These are phyloP conservation scores for Cyberlindnera americana DNA, from an alignment of 805 yeast genomes.

Conservation along the genomic window DNA sequence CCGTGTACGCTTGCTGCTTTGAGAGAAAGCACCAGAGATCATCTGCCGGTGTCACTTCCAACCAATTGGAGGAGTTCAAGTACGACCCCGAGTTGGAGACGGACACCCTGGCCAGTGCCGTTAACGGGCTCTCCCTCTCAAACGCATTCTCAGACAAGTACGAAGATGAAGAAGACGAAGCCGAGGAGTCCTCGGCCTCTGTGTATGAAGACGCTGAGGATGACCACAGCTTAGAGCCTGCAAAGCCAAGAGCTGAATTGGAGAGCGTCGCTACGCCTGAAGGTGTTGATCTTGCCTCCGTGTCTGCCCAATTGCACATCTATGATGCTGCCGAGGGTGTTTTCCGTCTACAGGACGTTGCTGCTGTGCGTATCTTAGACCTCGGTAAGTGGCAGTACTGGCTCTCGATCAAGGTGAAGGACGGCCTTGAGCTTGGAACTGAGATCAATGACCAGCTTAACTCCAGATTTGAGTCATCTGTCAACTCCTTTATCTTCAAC, in stretches of 20 bases:
- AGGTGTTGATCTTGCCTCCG: constrained; percentile 24
- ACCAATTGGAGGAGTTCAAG: constrained; percentile 57
- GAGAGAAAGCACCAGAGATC: constrained; percentile 67
- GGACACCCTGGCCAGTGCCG: constrained; percentile 10
- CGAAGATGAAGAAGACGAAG: constrained; percentile 15
- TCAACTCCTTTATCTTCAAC: constrained; percentile 64
- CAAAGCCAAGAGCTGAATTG: background rate
- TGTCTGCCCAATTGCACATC: constrained; percentile 39
- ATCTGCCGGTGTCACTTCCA: constrained; percentile 40
- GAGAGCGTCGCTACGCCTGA: constrained; percentile 13
- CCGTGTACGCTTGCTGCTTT: constrained; percentile 65
- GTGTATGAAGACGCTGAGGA: constrained; percentile 32
- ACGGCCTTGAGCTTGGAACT: constrained; percentile 34
- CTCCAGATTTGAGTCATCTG: constrained; percentile 61
- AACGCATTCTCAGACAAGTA: background rate
- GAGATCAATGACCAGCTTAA: constrained; percentile 48
- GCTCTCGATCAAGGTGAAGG: constrained; percentile 40
- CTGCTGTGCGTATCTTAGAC: constrained; percentile 35
- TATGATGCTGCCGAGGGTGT: constrained; percentile 50
- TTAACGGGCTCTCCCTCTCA: constrained; percentile 7
- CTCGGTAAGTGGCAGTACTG: constrained; percentile 49
- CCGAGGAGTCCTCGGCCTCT: constrained; percentile 29
- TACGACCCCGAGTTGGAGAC: constrained; percentile 30
- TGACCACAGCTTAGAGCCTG: constrained; percentile 3
- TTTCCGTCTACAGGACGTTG: constrained; percentile 42